Percentiles rank a stretch among this genome's conserved stretches.
Conservation (phyloP, 2,329 filamentous ascomycete species). For the Trichoderma semiorbis region DNA sequence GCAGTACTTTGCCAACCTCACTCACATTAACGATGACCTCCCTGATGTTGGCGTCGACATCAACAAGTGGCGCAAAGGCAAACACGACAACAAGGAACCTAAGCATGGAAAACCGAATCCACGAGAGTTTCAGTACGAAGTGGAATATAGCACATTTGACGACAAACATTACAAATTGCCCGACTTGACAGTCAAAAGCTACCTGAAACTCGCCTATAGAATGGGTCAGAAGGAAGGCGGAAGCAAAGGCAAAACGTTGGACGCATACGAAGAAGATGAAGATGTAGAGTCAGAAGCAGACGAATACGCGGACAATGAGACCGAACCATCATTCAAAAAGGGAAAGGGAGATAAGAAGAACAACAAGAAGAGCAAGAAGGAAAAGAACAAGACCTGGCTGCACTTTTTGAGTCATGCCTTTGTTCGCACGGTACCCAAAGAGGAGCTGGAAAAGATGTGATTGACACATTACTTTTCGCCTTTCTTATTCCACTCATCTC, state of each 20-base stretch:
- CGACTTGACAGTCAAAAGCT: slow-evolving; percentile 81
- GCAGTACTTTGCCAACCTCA: slow-evolving; percentile 95
- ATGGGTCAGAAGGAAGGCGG: slow-evolving; percentile 53
- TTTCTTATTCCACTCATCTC: not conserved
- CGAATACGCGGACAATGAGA: slow-evolving; percentile 26
- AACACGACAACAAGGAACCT: slow-evolving; percentile 55
- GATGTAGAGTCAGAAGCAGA: slow-evolving; percentile 28
- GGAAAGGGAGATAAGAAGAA: slow-evolving; percentile 35
- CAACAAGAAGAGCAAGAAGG: slow-evolving; percentile 48
- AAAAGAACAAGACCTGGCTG: slow-evolving; percentile 68
- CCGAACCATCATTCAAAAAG: slow-evolving; percentile 43
- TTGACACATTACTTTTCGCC: not conserved
- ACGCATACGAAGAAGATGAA: slow-evolving; percentile 26
- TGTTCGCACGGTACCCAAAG: slow-evolving; percentile 65
- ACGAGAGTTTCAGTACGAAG: slow-evolving; percentile 66
- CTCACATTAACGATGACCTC: slow-evolving; percentile 75
- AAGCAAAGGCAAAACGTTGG: slow-evolving; percentile 19
- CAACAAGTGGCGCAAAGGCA: slow-evolving; percentile 62
- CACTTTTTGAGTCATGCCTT: slow-evolving; percentile 77
- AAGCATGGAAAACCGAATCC: slow-evolving; percentile 53
- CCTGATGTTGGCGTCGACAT: slow-evolving; percentile 28
- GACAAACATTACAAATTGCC: slow-evolving; percentile 71
- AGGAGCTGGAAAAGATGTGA: slow-evolving; percentile 57
- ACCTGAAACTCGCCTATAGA: slow-evolving; percentile 72
- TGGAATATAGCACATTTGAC: slow-evolving; percentile 81